Evolutionary conservation across 192 early-diverging fungal species (phyloP).

Genomic region (Ambispora gerdemannii): DNA sequence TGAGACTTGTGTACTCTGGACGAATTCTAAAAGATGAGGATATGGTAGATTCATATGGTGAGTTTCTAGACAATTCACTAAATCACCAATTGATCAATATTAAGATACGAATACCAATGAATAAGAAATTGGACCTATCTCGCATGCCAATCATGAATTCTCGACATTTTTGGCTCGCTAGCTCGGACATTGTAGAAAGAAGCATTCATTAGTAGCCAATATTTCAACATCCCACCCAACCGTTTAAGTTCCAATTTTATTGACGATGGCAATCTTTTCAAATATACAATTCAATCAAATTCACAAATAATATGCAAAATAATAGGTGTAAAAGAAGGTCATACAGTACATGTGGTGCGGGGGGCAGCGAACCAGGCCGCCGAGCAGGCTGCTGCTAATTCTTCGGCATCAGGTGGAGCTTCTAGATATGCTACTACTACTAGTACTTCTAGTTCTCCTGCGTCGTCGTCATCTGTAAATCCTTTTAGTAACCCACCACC

Average conservation of each 20-base stretch:
- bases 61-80: conserved; percentile 17
- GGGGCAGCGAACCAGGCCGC: conserved; percentile 48
- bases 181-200: background rate
- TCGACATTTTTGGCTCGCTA: background rate
- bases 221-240: too few relatives aligned
- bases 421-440: conserved; percentile 25
- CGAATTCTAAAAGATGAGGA: conserved; percentile 92
- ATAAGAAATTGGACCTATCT: background rate
- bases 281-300: background rate
- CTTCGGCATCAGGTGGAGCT: conserved; percentile 43
- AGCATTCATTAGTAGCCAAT: too few relatives aligned
- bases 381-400: conserved; percentile 40
- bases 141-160: background rate
- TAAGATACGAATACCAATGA: background rate
- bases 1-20: conserved; percentile 90
- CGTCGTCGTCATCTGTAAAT: conserved; percentile 22
- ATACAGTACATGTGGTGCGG: conserved; percentile 90
- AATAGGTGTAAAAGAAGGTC: conserved; percentile 70
- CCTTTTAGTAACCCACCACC: too few relatives aligned
- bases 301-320: background rate
- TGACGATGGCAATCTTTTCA: conserved; percentile 12
- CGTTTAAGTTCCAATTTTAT: background rate
- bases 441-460: too few relatives aligned
- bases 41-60: conserved; percentile 63
- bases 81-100: background rate